A percentile compares a stretch with the other conserved stretches of the same genome.
Conservation (phyloP, 1,284 basidiomycete genomes). For the Ganoderma boninense region DNA sequence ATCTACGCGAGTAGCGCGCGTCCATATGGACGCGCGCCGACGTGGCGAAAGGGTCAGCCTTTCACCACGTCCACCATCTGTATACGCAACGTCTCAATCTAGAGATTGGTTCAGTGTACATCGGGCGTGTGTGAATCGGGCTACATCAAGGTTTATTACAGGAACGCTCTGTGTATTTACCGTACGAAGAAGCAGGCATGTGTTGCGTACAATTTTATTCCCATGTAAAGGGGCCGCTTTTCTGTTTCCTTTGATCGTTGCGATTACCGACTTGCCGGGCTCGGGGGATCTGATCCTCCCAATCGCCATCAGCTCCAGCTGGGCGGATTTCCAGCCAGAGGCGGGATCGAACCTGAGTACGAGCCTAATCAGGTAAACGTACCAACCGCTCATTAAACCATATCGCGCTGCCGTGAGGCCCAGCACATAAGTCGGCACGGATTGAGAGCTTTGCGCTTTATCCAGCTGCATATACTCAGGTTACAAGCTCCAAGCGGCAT, state of each 20-base stretch:
- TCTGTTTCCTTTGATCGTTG: background rate
- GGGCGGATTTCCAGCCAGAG: background rate
- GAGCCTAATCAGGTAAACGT: background rate
- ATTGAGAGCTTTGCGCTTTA: too few relatives aligned
- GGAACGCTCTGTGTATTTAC: slow-evolving; percentile 23
- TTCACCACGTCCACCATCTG: too few relatives aligned
- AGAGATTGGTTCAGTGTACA: too few relatives aligned
- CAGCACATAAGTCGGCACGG: too few relatives aligned
- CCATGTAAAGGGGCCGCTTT: background rate
- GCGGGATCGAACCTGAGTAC: background rate
- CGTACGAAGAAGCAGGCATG: slow-evolving; percentile 23
- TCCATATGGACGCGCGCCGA: too few relatives aligned
- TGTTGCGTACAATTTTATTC: slow-evolving; percentile 24
- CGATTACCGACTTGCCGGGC: background rate
- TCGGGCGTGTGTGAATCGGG: too few relatives aligned
- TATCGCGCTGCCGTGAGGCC: too few relatives aligned
- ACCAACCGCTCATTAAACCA: background rate
- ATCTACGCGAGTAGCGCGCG: too few relatives aligned
- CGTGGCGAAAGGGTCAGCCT: too few relatives aligned
- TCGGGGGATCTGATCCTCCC: background rate
- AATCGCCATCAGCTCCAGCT: background rate
- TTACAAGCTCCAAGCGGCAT: too few relatives aligned
- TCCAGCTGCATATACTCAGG: too few relatives aligned
- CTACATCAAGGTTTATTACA: background rate
- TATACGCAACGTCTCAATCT: too few relatives aligned